Conservation (phyloP, 768 basidiomycete species). For the Cantharellus cinnabarinus region DNA sequence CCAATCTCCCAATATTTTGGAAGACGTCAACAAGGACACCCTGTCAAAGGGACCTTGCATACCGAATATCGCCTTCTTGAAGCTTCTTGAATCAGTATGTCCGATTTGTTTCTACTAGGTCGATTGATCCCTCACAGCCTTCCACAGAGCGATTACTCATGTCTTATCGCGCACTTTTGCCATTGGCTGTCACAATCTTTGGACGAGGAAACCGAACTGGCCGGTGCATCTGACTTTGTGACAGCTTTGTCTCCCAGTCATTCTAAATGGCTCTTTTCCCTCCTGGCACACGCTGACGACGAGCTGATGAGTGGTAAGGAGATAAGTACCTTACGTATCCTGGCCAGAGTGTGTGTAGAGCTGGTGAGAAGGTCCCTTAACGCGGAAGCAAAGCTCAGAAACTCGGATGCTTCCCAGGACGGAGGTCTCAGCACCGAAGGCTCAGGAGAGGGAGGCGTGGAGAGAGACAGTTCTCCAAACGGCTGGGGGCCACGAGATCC, state of each 20-base stretch:
- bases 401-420: background rate
- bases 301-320: constrained; percentile 1
- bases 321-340: constrained; percentile 4
- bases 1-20: no score
- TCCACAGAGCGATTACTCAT: no score
- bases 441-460: background rate
- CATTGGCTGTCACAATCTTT: background rate
- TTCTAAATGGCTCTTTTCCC: constrained; percentile 7
- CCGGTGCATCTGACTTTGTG: background rate
- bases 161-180: background rate
- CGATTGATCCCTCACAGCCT: no score
- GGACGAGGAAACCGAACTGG: background rate
- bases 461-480: background rate
- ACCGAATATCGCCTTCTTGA: no score
- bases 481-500: background rate
- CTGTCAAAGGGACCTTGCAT: no score
- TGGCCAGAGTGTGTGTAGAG: constrained; percentile 5
- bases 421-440: background rate
- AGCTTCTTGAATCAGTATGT: no score
- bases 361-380: constrained; percentile 2
- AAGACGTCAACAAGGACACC: no score
- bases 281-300: constrained; percentile 6
- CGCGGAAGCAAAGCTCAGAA: background rate
- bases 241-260: constrained; percentile 3
- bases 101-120: no score